Base-by-base conservation (phyloP, 23 red algal genomes). In the Gracilaria domingensis region DNA sequence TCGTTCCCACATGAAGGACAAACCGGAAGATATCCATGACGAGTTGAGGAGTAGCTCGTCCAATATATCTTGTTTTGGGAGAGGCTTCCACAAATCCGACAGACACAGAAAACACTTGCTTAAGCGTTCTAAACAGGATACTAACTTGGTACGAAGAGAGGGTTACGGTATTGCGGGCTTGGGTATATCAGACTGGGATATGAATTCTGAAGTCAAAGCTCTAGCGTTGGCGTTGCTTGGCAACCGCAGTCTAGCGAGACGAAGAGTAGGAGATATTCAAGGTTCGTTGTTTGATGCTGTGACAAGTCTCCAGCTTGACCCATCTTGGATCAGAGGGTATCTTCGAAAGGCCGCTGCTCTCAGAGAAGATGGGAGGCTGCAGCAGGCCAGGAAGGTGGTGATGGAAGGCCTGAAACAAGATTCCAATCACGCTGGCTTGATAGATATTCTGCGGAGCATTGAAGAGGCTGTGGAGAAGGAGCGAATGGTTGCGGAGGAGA, bases 311-410 rank as follows among this genome's bases (percentile, higher is more conserved):
- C 70, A 78, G 12, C 66, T 96, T 39, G 86, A 96, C 42, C 60
- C 74, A 32, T 42, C 65, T 9, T 96, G 94, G 94, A 76, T 91
- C 36, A 72, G 94, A 34, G 94, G 94, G 21, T 96, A 96, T 53
- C 66, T 85, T 9, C 49, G 94, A 25, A 86, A 91, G 47, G 94
- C 94, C 9, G 66, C 86, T 0, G 94, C 94, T 2, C 83, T 91
- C 0, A 76, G 55, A 42, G 84, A 80, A 70, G 58, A 64, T 55
- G 94, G 88, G 50, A n/a, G 69, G 44, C 48, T 92, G 5, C 47
- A 58, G 24, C 54, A 92, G 66, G 89, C 89, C 12, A 59, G 44
- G 34, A 54, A 60, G 5, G 65, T 54, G 23, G 76, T 92, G 5
- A 36, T 84, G 37, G 78, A 73, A 60, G 89, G 89, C 0, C 79